Evolutionary conservation across 441 rosid genomes (phyloP), one percentile per base, ranked within the genome.

Genomic region (Rhodomyrtus psidioides): DNA sequence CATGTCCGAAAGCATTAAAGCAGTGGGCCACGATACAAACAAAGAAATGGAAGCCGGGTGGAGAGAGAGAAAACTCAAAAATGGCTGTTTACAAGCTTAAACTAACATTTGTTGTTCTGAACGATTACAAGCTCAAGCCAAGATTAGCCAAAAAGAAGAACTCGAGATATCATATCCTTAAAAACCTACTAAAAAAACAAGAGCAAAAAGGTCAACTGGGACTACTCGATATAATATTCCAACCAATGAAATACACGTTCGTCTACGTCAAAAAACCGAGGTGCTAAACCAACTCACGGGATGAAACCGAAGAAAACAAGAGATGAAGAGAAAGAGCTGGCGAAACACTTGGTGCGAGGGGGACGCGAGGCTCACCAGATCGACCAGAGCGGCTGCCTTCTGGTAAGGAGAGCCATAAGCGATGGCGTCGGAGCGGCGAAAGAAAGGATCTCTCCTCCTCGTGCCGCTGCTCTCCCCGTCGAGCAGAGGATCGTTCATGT

Each of bases 381-480:
- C 99, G 88, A 97, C 99, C 82, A 97, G 96, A 9, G 99, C 98
- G 79, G 99, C 99, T 39, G 99, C 99, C 84, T 92, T 94, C 90
- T 97, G 98, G 86, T 87, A 95, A 85, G 91, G 88, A 58, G 98
- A 92, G 88, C 99, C 99, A 81, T 88, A 88, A 9, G 98, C 85
- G 85, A 97, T 93, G 55, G 99, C 99, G 81, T 94, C 93, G 82
- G 95, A 92, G 44, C 96, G 96, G 84, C 96, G 96, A 76, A 62
- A 55, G 46, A 92, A 90, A 30, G 84, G 28, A 27, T 58, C n/a
- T 27, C 86, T 42, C 42, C 46, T 86, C 85, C 88, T 92, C 83
- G 84, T 85, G 28, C 79, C 86, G 44, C 94, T 94, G 84, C 76
- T 90, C 62, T 91, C 98, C 88, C 95, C 93, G 19, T 82, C 82